Evolutionary conservation across 1,284 basidiomycete genomes (phyloP).

Genomic region (Sanghuangporus weigelae): DNA sequence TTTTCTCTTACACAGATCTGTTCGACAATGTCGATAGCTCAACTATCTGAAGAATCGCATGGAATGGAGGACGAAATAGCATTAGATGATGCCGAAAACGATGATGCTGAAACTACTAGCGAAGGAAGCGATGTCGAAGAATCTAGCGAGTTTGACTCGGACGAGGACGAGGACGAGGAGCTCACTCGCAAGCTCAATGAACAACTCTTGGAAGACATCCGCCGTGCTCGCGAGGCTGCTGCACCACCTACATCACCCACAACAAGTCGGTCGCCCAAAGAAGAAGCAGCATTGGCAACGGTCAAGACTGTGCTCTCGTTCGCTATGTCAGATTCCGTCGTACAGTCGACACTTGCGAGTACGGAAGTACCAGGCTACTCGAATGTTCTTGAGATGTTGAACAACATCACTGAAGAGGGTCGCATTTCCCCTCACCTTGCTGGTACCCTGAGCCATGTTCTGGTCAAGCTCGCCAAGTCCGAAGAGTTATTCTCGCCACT

Average conservation of each 20-base stretch:
- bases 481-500: conserved; percentile 58
- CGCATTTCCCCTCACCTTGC: conserved; percentile 47
- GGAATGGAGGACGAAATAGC: neutral
- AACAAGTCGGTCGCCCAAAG: conserved; percentile 29
- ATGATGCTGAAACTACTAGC: neutral
- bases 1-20: neutral
- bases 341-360: conserved; percentile 30
- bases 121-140: conserved; percentile 38
- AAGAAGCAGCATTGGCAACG: conserved; percentile 52
- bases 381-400: conserved; percentile 52
- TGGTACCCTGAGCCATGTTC: conserved; percentile 48
- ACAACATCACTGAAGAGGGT: conserved; percentile 40
- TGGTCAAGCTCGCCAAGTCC: conserved; percentile 58
- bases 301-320: conserved; percentile 56
- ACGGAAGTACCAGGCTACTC: conserved; percentile 42
- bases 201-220: conserved; percentile 68
- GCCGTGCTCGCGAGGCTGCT: conserved; percentile 25
- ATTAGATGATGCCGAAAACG: neutral
- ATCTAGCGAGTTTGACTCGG: conserved; percentile 44
- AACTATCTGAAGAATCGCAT: neutral
- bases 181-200: conserved; percentile 63
- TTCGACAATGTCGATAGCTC: neutral
- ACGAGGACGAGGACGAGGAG: conserved; percentile 64
- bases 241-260: conserved; percentile 17
- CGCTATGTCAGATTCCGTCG: conserved; percentile 49